These are phyloP conservation scores for Diaporthe nobilis DNA, from an alignment of 2,329 filamentous ascomycete species.

Conservation along the genomic window DNA sequence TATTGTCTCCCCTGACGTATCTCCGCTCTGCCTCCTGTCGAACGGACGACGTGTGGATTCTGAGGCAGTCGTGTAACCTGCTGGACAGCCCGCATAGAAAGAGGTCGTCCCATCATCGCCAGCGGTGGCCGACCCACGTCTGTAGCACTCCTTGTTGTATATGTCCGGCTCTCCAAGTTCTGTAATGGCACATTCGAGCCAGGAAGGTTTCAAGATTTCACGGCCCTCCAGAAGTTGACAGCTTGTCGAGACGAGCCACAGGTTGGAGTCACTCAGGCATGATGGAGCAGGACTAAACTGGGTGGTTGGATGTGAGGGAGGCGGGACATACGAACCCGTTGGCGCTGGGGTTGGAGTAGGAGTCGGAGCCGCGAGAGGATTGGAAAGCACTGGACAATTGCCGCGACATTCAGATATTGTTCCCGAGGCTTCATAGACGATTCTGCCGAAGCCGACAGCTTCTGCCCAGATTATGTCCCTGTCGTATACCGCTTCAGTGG, in stretches of 20 bases:
- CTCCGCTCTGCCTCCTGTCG: background rate
- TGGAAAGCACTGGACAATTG: background rate
- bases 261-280: background rate
- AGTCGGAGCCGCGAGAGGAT: background rate
- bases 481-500: background rate
- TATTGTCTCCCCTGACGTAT: background rate
- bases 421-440: background rate
- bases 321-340: background rate
- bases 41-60: background rate
- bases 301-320: background rate
- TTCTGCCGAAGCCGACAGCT: background rate
- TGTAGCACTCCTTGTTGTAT: background rate
- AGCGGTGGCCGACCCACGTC: background rate
- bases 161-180: background rate
- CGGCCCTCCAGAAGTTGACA: background rate
- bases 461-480: background rate
- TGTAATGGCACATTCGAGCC: background rate
- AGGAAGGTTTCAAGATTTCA: background rate
- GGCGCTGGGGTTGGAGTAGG: background rate
- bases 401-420: background rate
- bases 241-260: slow-evolving; percentile 4
- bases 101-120: background rate
- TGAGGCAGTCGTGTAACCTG: background rate
- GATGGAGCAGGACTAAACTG: slow-evolving; percentile 4
- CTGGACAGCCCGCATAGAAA: background rate